Base-by-base conservation (phyloP, 2,329 filamentous ascomycete species). In the Penicillium capsulatum region DNA sequence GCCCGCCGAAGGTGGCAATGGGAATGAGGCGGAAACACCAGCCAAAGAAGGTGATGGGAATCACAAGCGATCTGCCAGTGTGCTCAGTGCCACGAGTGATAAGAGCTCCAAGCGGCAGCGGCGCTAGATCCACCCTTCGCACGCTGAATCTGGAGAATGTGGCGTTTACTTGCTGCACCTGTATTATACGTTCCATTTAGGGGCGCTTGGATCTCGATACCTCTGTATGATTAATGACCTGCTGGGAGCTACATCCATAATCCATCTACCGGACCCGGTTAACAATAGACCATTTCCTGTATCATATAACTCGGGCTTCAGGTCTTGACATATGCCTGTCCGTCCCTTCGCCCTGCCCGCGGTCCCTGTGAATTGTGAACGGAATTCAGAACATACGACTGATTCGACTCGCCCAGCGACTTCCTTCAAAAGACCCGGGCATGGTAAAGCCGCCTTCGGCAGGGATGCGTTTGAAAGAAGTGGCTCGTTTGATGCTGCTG, bases 61-160 rank as follows among this genome's bases (percentile, higher is more conserved):
- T 14, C 82, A 84, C 48, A 94, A 94, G 70, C 77, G 88, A 43
- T 92, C 87, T 60, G 86, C 86, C 1, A 94, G 87, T 61, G 86
- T 89, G 20, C 63, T 94, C 37, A 91, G 86, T 61, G 70, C 73
- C 11, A 69, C 69, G 4, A 88, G 84, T 60, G 82, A 87, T 40
- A 74, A 74, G 59, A 73, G 70, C 50, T 57, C 60, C 6, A 76
- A 76, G 58, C 65, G 71, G 37, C 70, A 72, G 55, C 71, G 66
- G 53, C 73, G 71, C 40, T 66, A 55, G 43, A 38, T 38, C n/a
- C n/a, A 4, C 2, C 14, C 13, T 7, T 37, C 19, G 15, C 10
- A 6, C 3, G 13, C 24, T 14, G 9, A 27, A 14, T 16, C 14
- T 22, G 5, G 19, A 9, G 19, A 22, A 22, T n/a, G 24, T 30